phyloP scores from a whole-genome alignment of 805 yeast genomes.

The Candida tammaniensis region DNA sequence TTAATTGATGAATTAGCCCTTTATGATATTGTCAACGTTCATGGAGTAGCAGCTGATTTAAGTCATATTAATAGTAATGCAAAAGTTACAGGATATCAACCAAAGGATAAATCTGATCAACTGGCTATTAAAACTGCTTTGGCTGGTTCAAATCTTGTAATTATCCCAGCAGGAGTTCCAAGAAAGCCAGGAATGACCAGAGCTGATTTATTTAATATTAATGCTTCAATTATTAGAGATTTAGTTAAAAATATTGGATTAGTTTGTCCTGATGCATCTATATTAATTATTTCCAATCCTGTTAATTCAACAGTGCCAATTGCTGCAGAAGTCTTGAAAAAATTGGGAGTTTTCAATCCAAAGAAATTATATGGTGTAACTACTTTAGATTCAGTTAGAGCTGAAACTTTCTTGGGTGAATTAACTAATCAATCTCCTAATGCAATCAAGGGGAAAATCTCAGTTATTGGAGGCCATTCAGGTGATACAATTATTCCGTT shows the following conservation, averaged over 20 bases:
- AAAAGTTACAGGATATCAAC: constrained; percentile 39
- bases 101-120: constrained; percentile 35
- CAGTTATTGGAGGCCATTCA: constrained; percentile 47
- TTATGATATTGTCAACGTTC: constrained; percentile 43
- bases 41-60: constrained; percentile 47
- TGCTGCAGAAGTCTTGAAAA: constrained; percentile 48
- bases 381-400: constrained; percentile 45
- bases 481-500: constrained; percentile 48
- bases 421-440: constrained; percentile 31
- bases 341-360: constrained; percentile 45
- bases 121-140: constrained; percentile 36
- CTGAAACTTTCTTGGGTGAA: constrained; percentile 43
- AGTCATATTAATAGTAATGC: constrained; percentile 42
- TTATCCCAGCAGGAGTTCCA: constrained; percentile 48
- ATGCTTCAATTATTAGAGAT: constrained; percentile 44
- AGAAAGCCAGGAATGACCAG: constrained; percentile 50
- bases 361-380: constrained; percentile 46
- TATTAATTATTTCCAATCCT: constrained; percentile 45
- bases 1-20: constrained; percentile 37
- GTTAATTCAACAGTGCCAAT: constrained; percentile 47
- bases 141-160: constrained; percentile 36
- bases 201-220: constrained; percentile 46
- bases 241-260: constrained; percentile 39
- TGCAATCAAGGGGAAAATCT: constrained; percentile 35
- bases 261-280: constrained; percentile 41